These are phyloP conservation scores for Gaeumannomyces sp. DNA, from an alignment of 2,329 filamentous ascomycete species.

Conservation along the genomic window DNA sequence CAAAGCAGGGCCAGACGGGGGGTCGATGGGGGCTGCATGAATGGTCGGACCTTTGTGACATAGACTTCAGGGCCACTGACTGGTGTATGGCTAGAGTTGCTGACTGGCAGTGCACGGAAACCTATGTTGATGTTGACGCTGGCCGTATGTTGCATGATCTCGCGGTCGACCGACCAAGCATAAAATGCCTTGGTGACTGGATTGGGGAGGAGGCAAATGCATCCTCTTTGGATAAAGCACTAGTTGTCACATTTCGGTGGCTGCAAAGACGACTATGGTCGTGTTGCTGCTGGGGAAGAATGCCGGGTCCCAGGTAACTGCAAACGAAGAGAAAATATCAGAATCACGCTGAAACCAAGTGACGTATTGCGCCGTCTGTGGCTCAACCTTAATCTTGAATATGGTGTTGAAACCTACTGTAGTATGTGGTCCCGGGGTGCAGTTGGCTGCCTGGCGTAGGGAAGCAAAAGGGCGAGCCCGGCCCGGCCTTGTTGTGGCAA, in stretches of 20 bases:
- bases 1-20: conserved; percentile 35
- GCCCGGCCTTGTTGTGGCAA: conserved; percentile 42
- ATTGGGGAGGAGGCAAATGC: conserved; percentile 30
- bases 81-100: conserved; percentile 21
- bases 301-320: conserved; percentile 52
- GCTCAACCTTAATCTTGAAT: too few relatives aligned
- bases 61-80: conserved; percentile 36
- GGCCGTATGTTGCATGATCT: conserved; percentile 30
- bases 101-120: conserved; percentile 33
- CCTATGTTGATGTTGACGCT: conserved; percentile 42
- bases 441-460: conserved; percentile 38
- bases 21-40: conserved; percentile 24
- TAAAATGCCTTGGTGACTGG: conserved; percentile 41
- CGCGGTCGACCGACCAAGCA: conserved; percentile 34
- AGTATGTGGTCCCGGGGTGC: conserved; percentile 42
- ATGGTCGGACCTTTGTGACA: conserved; percentile 30
- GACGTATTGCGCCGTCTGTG: neutral
- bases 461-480: conserved; percentile 45
- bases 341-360: neutral
- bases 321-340: conserved; percentile 6
- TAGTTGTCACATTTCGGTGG: conserved; percentile 33
- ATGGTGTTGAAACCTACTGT: conserved; percentile 31
- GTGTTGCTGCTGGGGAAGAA: conserved; percentile 40
- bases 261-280: conserved; percentile 29
- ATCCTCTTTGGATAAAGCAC: conserved; percentile 17